Percentiles rank a stretch among this genome's conserved stretches.
These are phyloP conservation scores for Yamadazyma epiphylla DNA, from an alignment of 1,139 yeast species.

Conservation along the genomic window DNA sequence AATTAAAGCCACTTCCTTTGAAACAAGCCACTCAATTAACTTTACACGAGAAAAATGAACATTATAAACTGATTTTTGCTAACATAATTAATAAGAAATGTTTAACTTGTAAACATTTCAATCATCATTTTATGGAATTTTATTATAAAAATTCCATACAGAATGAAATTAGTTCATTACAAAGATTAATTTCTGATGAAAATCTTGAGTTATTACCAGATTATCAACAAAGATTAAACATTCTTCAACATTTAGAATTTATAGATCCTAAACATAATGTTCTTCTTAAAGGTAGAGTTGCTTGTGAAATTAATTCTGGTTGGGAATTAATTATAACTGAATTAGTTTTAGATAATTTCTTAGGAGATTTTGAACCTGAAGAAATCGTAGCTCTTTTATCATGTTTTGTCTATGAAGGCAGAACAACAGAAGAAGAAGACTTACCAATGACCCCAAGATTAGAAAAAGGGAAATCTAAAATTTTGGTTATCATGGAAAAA, in stretches of 20 bases:
- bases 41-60: conserved; percentile 47
- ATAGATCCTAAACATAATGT: conserved; percentile 77
- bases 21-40: conserved; percentile 45
- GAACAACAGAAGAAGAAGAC: conserved; percentile 57
- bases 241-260: conserved; percentile 69
- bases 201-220: conserved; percentile 89
- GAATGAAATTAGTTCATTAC: conserved; percentile 51
- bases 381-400: conserved; percentile 93
- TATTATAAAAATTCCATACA: conserved; percentile 45
- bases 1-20: conserved; percentile 45
- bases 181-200: conserved; percentile 72
- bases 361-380: conserved; percentile 91
- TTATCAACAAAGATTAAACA: conserved; percentile 82
- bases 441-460: conserved; percentile 75
- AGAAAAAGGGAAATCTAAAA: conserved; percentile 70
- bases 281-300: conserved; percentile 79
- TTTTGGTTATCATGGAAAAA: conserved; percentile 64
- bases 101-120: conserved; percentile 41
- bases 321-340: conserved; percentile 90
- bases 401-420: conserved; percentile 90
- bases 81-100: conserved; percentile 27
- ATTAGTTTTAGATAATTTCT: conserved; percentile 80
- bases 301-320: conserved; percentile 85
- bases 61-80: conserved; percentile 38
- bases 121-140: conserved; percentile 43